These are phyloP conservation scores for Eleusine indica DNA, from an alignment of 176 grass and related monocot genomes.

Conservation along the genomic window DNA sequence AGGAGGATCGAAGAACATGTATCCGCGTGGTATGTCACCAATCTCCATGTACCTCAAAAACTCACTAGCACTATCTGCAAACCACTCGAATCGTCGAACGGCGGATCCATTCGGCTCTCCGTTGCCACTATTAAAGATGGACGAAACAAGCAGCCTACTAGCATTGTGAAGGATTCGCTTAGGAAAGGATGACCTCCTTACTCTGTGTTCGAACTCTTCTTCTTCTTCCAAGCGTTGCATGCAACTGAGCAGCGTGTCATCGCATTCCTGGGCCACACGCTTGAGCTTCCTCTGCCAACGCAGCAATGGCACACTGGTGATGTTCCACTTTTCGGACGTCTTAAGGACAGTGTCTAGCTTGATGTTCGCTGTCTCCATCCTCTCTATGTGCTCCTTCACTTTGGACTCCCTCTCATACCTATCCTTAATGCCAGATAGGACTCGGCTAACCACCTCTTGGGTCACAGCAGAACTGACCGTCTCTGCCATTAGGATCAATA, in stretches of 20 bases:
- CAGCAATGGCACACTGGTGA: not conserved
- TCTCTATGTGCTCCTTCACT: not conserved
- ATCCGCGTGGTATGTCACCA: not conserved
- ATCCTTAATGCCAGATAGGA: not conserved
- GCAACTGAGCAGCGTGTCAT: not conserved
- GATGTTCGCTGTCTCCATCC: conserved; percentile 32
- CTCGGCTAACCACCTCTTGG: not conserved
- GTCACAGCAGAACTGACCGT: not conserved
- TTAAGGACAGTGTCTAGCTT: not conserved
- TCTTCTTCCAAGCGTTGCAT: not conserved
- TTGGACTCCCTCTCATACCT: not conserved
- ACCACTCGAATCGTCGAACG: conserved; percentile 7
- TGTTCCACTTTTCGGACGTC: not conserved
- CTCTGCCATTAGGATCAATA: not conserved
- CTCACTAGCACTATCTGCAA: not conserved
- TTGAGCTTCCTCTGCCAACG: conserved; percentile 29
- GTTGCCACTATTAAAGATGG: not conserved
- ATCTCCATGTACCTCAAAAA: conserved; percentile 8
- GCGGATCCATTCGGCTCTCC: not conserved
- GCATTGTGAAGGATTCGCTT: not conserved
- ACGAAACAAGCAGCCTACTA: not conserved
- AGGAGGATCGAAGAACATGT: conserved; percentile 13
- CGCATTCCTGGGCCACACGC: not conserved
- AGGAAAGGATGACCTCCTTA: not conserved
- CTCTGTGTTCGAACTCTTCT: not conserved